Evolutionary conservation across 2,329 filamentous ascomycete genomes (phyloP).

Genomic region (Aspergillus hiratsukae): DNA sequence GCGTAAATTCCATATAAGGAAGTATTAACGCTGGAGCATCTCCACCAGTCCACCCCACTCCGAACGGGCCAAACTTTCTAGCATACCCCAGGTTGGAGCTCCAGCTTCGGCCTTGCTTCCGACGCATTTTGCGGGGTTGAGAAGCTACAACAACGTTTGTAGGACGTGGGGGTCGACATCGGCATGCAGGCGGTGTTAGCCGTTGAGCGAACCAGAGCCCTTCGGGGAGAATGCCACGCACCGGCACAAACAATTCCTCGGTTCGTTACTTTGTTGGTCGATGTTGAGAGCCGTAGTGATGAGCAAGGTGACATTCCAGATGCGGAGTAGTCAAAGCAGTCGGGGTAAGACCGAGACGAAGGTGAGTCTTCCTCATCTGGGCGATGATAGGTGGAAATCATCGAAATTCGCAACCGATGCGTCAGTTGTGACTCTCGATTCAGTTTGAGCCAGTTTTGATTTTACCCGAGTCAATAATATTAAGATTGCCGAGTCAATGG

Average conservation of each 20-base stretch:
- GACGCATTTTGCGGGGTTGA: neutral
- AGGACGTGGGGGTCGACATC: neutral
- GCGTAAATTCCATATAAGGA: neutral
- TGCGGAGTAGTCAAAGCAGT: neutral
- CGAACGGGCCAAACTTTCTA: neutral
- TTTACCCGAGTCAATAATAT: neutral
- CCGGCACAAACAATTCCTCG: neutral
- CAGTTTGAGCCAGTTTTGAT: neutral
- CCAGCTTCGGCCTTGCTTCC: neutral
- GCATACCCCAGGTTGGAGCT: neutral
- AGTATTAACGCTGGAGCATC: neutral
- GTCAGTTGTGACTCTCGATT: neutral
- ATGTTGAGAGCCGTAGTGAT: neutral
- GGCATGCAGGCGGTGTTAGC: neutral
- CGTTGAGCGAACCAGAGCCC: neutral
- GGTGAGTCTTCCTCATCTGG: neutral
- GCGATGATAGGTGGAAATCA: neutral
- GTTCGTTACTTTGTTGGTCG: neutral
- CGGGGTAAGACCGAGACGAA: neutral
- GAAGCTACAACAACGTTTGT: neutral
- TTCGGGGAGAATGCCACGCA: neutral
- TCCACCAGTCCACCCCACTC: neutral
- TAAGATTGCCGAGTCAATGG: neutral
- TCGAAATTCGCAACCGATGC: neutral
- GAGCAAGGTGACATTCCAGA: neutral